A percentile compares a stretch with the other conserved stretches of the same genome.
phyloP scores from a whole-genome alignment of 176 grass and related monocot species.

The Thalia dealbata region DNA sequence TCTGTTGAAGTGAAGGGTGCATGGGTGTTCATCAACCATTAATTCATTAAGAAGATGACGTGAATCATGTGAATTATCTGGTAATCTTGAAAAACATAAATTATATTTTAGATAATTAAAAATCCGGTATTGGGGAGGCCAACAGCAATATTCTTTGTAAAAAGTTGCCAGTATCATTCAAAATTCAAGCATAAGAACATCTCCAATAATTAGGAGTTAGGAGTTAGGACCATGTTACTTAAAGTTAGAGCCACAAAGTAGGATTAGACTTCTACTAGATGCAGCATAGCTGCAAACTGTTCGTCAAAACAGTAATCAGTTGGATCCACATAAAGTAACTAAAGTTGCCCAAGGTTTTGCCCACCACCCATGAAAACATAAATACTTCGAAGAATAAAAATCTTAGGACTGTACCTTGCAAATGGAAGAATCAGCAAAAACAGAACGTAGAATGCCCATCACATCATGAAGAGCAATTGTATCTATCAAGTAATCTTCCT shows the following conservation, averaged over 20 bases:
- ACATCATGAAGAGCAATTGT: constrained; percentile 78
- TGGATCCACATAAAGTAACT: background rate
- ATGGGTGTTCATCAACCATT: background rate
- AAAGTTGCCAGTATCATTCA: background rate
- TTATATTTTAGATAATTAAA: background rate
- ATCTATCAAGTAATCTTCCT: constrained; percentile 86
- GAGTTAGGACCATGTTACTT: background rate
- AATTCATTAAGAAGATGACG: background rate
- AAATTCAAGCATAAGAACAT: background rate
- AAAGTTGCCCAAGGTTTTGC: background rate
- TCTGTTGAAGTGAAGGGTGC: background rate
- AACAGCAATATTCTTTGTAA: background rate
- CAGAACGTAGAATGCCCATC: constrained; percentile 56
- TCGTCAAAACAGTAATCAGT: background rate
- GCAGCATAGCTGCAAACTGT: background rate
- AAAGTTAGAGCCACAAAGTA: background rate
- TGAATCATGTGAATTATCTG: background rate
- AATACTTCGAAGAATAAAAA: constrained; percentile 2
- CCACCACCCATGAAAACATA: background rate
- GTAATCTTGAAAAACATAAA: background rate
- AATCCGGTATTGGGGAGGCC: background rate
- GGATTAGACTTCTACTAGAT: background rate
- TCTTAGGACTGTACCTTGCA: constrained; percentile 57
- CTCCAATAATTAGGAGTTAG: background rate
- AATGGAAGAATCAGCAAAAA: constrained; percentile 67